Conservation (phyloP, 257 asterid species). For the Fraxinus americana region DNA sequence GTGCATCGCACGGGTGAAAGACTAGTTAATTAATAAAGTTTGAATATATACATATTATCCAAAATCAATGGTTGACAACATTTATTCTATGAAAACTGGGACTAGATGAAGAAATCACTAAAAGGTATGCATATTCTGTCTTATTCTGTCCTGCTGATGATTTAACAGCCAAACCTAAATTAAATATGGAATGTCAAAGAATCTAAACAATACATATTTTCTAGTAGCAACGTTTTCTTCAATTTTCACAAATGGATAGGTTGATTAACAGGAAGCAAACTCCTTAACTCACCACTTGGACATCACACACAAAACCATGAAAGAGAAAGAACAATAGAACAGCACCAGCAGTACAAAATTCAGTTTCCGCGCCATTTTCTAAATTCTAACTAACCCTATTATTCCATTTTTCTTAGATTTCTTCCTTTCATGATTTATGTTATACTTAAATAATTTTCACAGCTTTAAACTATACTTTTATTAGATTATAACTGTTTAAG, state of each 20-base stretch:
- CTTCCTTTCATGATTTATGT: not conserved
- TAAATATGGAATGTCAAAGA: not conserved
- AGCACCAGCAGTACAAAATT: not conserved
- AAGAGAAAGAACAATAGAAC: not conserved
- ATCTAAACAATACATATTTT: not conserved
- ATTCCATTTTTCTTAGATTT: not conserved
- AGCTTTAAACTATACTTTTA: not conserved
- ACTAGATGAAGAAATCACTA: not conserved
- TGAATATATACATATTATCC: not conserved
- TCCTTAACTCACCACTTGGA: not conserved
- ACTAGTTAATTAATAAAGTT: no score
- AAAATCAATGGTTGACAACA: not conserved
- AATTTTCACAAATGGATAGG: not conserved
- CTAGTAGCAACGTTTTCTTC: not conserved
- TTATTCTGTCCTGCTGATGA: not conserved
- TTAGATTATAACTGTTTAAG: not conserved
- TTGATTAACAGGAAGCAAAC: slow-evolving; percentile 1
- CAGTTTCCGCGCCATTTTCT: not conserved
- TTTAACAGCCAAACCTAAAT: not conserved
- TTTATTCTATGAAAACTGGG: not conserved
- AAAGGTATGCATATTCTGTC: not conserved
- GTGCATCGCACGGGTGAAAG: no score
- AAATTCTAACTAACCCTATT: not conserved
- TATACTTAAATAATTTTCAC: not conserved
- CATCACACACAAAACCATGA: not conserved